Conservation (phyloP, 208 protist genomes). For the Crithidia bombi region DNA sequence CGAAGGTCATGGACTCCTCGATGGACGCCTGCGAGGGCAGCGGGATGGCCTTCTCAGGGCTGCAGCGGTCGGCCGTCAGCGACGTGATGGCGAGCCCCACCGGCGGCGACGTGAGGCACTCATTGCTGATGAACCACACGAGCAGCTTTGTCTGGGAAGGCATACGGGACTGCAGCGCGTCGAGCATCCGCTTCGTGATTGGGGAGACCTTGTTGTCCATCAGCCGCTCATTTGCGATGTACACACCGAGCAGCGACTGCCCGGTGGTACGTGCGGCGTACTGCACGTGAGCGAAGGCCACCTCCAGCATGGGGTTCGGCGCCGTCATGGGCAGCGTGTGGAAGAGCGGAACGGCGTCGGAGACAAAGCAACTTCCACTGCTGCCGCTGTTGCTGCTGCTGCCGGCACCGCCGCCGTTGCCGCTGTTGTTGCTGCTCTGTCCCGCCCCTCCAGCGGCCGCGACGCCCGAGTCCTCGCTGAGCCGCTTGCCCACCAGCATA, state of each 20-base stretch:
- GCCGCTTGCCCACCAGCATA: constrained; percentile 82
- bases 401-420: constrained; percentile 1
- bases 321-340: constrained; percentile 76
- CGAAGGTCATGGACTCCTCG: constrained; percentile 54
- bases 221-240: constrained; percentile 81
- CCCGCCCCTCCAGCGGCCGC: background rate
- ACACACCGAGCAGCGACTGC: constrained; percentile 75
- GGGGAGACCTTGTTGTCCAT: constrained; percentile 58
- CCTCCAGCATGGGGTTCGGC: constrained; percentile 84
- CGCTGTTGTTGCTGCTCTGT: constrained; percentile 2
- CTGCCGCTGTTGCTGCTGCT: constrained; percentile 12
- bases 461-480: constrained; percentile 33
- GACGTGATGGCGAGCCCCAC: constrained; percentile 44
- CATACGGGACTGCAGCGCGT: constrained; percentile 40
- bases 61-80: constrained; percentile 36
- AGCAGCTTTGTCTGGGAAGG: constrained; percentile 40
- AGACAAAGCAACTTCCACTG: constrained; percentile 51
- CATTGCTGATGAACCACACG: constrained; percentile 76
- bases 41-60: constrained; percentile 44
- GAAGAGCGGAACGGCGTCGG: constrained; percentile 80
- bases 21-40: constrained; percentile 20
- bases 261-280: constrained; percentile 68
- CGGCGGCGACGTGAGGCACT: constrained; percentile 59
- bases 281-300: constrained; percentile 77
- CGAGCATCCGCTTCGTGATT: constrained; percentile 48